Conservation (phyloP, 495 filamentous ascomycete genomes). For the Tuber calosporum region DNA sequence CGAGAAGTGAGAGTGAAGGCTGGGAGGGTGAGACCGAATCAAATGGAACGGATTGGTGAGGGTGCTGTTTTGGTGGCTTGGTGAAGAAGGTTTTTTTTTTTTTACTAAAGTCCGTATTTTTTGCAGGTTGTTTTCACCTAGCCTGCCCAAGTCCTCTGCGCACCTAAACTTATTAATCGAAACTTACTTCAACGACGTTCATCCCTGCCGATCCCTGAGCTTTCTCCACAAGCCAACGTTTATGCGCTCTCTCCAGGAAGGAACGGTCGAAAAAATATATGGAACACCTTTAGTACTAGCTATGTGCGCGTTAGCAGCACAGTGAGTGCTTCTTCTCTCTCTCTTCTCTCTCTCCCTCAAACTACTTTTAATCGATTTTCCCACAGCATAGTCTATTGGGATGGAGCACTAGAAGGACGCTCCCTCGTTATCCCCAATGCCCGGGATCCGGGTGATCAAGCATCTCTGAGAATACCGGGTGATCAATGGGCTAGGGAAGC, state of each 20-base stretch:
- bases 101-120: conserved; percentile 5
- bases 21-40: neutral
- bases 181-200: neutral
- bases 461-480: neutral
- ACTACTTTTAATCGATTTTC: neutral
- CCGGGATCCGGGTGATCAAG: neutral
- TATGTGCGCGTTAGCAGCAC: neutral
- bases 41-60: neutral
- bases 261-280: neutral
- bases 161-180: neutral
- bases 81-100: neutral
- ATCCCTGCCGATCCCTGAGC: neutral
- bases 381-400: neutral
- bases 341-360: neutral
- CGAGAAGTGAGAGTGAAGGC: neutral
- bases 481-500: neutral
- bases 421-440: neutral
- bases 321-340: neutral
- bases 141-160: neutral
- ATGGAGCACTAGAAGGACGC: neutral
- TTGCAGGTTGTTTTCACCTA: neutral
- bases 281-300: neutral
- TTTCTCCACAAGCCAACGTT: neutral
- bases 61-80: neutral
- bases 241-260: neutral